These are phyloP conservation scores for Pisolithus sp. DNA, from an alignment of 768 basidiomycete genomes.

Conservation along the genomic window DNA sequence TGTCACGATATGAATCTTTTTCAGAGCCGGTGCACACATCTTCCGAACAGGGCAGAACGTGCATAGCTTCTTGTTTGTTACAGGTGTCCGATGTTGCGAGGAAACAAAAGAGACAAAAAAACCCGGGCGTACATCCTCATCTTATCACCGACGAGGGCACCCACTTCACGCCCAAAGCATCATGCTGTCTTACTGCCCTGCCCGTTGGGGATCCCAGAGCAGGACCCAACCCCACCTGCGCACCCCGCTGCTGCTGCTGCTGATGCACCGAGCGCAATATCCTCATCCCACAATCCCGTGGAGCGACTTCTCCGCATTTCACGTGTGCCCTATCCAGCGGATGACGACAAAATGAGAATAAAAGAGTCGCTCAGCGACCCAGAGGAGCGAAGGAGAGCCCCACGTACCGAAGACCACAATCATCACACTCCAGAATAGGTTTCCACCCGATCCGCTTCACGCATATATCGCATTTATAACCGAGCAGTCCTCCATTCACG, in stretches of 20 bases:
- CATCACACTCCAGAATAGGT: constrained; percentile 80
- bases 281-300: constrained; percentile 69
- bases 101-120: not conserved
- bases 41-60: too few species aligned
- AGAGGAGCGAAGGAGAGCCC: constrained; percentile 1
- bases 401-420: constrained; percentile 69
- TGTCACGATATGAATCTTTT: too few species aligned
- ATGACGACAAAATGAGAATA: constrained; percentile 2
- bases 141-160: not conserved
- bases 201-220: not conserved
- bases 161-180: not conserved
- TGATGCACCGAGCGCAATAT: constrained; percentile 25
- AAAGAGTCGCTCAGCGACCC: not conserved
- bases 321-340: constrained; percentile 58
- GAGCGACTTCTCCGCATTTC: constrained; percentile 81
- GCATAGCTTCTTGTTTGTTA: too few species aligned
- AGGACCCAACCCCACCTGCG: constrained; percentile 1
- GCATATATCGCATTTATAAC: constrained; percentile 79
- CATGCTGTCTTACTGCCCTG: not conserved
- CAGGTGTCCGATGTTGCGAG: too few species aligned
- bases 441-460: constrained; percentile 81
- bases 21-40: too few species aligned
- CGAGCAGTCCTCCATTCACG: constrained; percentile 61
- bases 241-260: constrained; percentile 12
- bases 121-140: not conserved